Percentiles rank a stretch among this genome's conserved stretches.
Conservation (phyloP, 78 protist species). For the Parvularia atlantis region DNA sequence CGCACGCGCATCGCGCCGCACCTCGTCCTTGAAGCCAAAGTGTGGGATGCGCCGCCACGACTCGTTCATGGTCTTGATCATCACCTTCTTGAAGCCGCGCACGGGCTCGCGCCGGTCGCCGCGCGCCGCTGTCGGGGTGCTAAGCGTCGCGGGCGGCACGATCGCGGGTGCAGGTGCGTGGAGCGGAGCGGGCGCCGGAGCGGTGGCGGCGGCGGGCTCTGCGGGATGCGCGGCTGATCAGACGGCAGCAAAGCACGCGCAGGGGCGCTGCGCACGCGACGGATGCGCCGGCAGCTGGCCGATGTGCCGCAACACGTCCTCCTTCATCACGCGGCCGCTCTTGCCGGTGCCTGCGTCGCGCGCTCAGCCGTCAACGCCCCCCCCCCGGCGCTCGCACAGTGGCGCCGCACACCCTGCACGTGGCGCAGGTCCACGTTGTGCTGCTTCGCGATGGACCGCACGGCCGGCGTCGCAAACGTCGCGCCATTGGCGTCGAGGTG, state of each 20-base stretch:
- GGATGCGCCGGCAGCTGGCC: too few relatives aligned
- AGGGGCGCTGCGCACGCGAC: too few relatives aligned
- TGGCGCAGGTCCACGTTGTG: too few relatives aligned
- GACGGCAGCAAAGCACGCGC: background rate
- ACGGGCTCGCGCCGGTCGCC: slow-evolving; percentile 17
- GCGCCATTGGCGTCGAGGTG: background rate
- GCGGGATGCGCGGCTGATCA: slow-evolving; percentile 15
- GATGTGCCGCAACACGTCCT: slow-evolving; percentile 47
- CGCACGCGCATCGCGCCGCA: too few relatives aligned
- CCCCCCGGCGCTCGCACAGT: too few relatives aligned
- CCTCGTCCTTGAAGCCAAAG: slow-evolving; percentile 71
- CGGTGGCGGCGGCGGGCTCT: slow-evolving; percentile 16
- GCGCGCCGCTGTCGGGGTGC: background rate
- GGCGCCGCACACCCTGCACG: too few relatives aligned
- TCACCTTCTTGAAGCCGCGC: slow-evolving; percentile 37
- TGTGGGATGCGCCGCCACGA: slow-evolving; percentile 60
- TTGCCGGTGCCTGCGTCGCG: slow-evolving; percentile 37
- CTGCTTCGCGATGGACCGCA: background rate
- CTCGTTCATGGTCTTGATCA: slow-evolving; percentile 66
- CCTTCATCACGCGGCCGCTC: slow-evolving; percentile 73
- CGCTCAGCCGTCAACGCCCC: background rate
- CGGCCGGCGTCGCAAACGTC: background rate
- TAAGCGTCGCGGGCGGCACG: slow-evolving; percentile 19
- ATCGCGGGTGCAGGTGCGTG: background rate
- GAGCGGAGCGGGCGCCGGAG: background rate